phyloP scores from a whole-genome alignment of 2,329 filamentous ascomycete species.

The Alternaria triticimaculans region DNA sequence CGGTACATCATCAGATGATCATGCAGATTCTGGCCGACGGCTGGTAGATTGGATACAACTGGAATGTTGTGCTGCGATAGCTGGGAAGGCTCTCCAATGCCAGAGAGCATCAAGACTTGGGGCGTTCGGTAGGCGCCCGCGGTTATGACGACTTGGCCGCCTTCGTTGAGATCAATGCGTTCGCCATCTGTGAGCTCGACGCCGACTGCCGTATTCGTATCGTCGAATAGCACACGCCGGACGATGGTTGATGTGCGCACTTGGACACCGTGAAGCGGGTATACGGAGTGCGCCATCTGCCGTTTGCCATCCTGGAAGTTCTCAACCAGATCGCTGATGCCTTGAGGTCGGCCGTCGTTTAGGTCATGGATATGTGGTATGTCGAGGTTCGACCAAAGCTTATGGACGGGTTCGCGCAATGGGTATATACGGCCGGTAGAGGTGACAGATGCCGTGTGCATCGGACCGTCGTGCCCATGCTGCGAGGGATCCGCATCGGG shows the following conservation, averaged over 20 bases:
- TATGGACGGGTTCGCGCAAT: constrained; percentile 18
- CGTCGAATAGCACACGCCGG: constrained; percentile 14
- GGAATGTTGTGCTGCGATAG: constrained; percentile 56
- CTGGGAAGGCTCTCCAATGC: constrained; percentile 47
- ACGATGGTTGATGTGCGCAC: constrained; percentile 23
- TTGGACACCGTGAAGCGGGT: constrained; percentile 18
- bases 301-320: constrained; percentile 32
- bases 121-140: constrained; percentile 41
- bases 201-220: constrained; percentile 19
- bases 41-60: constrained; percentile 50
- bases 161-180: not conserved
- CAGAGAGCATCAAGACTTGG: constrained; percentile 39
- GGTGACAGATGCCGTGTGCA: constrained; percentile 25
- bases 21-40: constrained; percentile 68
- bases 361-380: constrained; percentile 18
- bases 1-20: constrained; percentile 56
- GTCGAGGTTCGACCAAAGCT: constrained; percentile 23
- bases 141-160: constrained; percentile 37
- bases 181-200: constrained; percentile 23
- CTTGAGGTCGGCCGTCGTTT: constrained; percentile 29
- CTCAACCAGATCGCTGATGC: constrained; percentile 30
- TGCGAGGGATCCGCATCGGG: constrained; percentile 20
- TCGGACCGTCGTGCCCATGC: constrained; percentile 36
- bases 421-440: constrained; percentile 21
- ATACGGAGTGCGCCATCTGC: constrained; percentile 23